Base-by-base conservation (phyloP, 495 filamentous ascomycete genomes). In the Massariosphaeria phaeospora region DNA sequence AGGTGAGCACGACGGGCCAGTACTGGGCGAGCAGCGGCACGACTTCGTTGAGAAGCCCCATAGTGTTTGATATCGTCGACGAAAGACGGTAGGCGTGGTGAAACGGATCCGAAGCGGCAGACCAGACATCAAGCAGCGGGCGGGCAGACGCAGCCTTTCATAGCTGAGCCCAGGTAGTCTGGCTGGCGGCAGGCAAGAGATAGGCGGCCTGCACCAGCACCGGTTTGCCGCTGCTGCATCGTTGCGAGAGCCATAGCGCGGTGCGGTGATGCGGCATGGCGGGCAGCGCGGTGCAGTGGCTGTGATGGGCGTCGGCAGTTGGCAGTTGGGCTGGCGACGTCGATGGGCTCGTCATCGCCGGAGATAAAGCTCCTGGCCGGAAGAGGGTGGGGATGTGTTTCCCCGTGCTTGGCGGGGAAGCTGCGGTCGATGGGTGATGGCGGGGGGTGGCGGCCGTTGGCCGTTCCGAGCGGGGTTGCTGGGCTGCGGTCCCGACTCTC, bases 1-100 rank as follows among this genome's bases (percentile, higher is more conserved):
- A 51, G 25, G 50, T 13, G 20, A 71, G 58, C 27, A 68, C 42
- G 33, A 68, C 38, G 6, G 72, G 69, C 79, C 79, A 84, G 65
- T 79, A 73, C 23, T 69, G 67, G 44, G 67, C 62, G 42, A 80
- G 45, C 21, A 72, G 43, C 45, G 63, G 63, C 43, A 72, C 42
- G 36, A 71, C 30, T 61, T 67, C 62, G 38, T 52, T 48, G 49
- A 67, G 45, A 41, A 69, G 60, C 66, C 54, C 54, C 48, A n/a
- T n/a, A n/a, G n/a, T n/a, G n/a, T n/a, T n/a, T n/a, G n/a, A n/a
- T n/a, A n/a, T n/a, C n/a, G n/a, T n/a, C n/a, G n/a, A n/a, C n/a
- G n/a, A n/a, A n/a, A n/a, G n/a, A n/a, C n/a, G n/a, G n/a, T n/a
- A n/a, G n/a, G n/a, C n/a, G n/a, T n/a, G n/a, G n/a, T n/a, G n/a